phyloP scores from a whole-genome alignment of 2,329 filamentous ascomycete genomes.

The Colletotrichum tanaceti region DNA sequence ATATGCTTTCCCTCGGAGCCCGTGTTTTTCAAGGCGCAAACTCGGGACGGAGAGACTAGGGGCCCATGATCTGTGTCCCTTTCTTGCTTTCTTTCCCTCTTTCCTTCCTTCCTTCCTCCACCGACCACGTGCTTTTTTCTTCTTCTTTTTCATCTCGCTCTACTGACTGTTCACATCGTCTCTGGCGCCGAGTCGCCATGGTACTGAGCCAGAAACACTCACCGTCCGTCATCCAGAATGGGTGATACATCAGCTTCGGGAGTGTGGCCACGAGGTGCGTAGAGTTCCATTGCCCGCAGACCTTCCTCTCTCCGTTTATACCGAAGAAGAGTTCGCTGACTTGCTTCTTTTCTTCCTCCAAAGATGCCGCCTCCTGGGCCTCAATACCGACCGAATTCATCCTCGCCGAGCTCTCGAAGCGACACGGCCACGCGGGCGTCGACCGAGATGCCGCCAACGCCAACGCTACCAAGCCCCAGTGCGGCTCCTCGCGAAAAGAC shows the following conservation, averaged over 20 bases:
- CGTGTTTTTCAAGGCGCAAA: conserved; percentile 16
- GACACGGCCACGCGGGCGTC: conserved; percentile 50
- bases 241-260: conserved; percentile 32
- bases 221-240: conserved; percentile 37
- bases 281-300: neutral
- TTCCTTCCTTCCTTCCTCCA: neutral
- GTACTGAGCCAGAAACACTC: conserved; percentile 31
- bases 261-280: conserved; percentile 35
- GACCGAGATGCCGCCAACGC: conserved; percentile 37
- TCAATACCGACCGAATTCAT: conserved; percentile 64
- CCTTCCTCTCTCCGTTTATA: no score
- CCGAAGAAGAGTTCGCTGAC: conserved; percentile 1
- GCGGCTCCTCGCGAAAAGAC: conserved; percentile 64
- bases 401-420: conserved; percentile 63
- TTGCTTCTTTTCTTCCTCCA: neutral
- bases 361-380: conserved; percentile 56
- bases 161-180: conserved; percentile 14
- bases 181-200: conserved; percentile 32
- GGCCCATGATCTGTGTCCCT: conserved; percentile 14
- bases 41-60: conserved; percentile 35
- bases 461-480: conserved; percentile 58
- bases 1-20: conserved; percentile 15
- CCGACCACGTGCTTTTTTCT: neutral
- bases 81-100: neutral
- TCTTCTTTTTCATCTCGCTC: neutral